These are phyloP conservation scores for Dactylonectria macrodidyma DNA, from an alignment of 2,329 filamentous ascomycete genomes.

Conservation along the genomic window DNA sequence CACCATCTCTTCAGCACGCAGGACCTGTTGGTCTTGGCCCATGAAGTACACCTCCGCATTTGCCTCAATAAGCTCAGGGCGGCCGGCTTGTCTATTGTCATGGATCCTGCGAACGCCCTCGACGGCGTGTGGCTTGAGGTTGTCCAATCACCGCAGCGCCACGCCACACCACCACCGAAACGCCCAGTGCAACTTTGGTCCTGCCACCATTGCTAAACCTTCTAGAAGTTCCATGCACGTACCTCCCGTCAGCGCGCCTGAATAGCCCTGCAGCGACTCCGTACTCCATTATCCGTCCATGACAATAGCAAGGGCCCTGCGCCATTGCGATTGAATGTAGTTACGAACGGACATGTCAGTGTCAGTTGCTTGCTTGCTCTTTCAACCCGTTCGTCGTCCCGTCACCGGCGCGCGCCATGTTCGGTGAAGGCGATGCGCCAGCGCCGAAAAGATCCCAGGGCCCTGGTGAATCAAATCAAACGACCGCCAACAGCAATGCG, in stretches of 20 bases:
- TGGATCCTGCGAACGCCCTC: slow-evolving; percentile 23
- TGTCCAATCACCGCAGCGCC: slow-evolving; percentile 24
- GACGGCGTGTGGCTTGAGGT: slow-evolving; percentile 31
- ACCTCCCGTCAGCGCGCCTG: slow-evolving; percentile 27
- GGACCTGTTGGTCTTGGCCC: slow-evolving; percentile 25
- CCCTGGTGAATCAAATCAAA: slow-evolving; percentile 40
- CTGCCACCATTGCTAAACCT: slow-evolving; percentile 17
- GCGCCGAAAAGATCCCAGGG: slow-evolving; percentile 35
- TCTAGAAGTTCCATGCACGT: slow-evolving; percentile 41
- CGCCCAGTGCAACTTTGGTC: slow-evolving; percentile 21
- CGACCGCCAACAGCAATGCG: slow-evolving; percentile 34
- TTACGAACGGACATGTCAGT: slow-evolving; percentile 14
- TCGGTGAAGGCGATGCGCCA: slow-evolving; percentile 46
- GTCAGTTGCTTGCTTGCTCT: slow-evolving; percentile 20
- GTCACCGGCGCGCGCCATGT: slow-evolving; percentile 36
- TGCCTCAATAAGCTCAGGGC: slow-evolving; percentile 24
- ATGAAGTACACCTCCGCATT: slow-evolving; percentile 16
- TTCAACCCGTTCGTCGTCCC: slow-evolving; percentile 36
- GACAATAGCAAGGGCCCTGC: slow-evolving; percentile 7
- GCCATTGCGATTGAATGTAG: slow-evolving; percentile 11
- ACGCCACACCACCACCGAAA: slow-evolving; percentile 16
- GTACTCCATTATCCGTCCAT: slow-evolving; percentile 4
- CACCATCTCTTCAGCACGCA: slow-evolving; percentile 7
- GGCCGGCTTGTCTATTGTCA: slow-evolving; percentile 29
- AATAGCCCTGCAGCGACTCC: slow-evolving; percentile 27